A percentile compares a stretch with the other conserved stretches of the same genome.
phyloP scores from a whole-genome alignment of 2,329 filamentous ascomycete species.

The Fusarium camptoceras region DNA sequence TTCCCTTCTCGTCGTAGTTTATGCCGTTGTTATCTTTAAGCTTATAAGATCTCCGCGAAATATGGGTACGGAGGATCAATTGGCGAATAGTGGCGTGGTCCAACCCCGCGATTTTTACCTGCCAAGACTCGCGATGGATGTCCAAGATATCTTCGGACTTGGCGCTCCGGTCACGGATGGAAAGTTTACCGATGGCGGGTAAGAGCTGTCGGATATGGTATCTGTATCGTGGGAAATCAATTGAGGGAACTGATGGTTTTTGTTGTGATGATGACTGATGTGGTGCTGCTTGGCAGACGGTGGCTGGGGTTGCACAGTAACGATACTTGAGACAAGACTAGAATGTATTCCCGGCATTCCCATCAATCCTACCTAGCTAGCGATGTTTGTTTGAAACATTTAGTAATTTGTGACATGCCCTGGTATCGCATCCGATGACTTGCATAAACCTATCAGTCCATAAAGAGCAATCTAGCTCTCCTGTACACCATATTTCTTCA shows the following conservation, averaged over 20 bases:
- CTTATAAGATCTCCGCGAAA: slow-evolving; percentile 1
- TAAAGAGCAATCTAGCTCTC: too few relatives aligned
- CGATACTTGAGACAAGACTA: too few relatives aligned
- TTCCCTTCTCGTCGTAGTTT: neutral
- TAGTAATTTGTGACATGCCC: too few relatives aligned
- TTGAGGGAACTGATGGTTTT: neutral
- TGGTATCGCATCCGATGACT: too few relatives aligned
- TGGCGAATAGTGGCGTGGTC: neutral
- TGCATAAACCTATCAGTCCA: too few relatives aligned
- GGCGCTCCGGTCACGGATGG: neutral
- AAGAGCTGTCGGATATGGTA: neutral
- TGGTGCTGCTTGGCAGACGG: too few relatives aligned
- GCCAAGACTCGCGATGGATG: slow-evolving; percentile 3
- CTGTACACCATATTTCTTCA: too few relatives aligned
- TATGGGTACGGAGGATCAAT: neutral
- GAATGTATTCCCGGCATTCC: too few relatives aligned
- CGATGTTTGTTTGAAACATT: too few relatives aligned
- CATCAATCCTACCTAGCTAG: too few relatives aligned
- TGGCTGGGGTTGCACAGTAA: neutral
- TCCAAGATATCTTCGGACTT: neutral
- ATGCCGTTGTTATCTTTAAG: neutral
- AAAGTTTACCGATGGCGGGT: neutral
- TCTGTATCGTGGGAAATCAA: fast-evolving
- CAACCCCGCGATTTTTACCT: neutral
- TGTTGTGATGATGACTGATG: too few relatives aligned